phyloP scores from a whole-genome alignment of 495 filamentous ascomycete genomes.

The Aspergillus coremiiformis region DNA sequence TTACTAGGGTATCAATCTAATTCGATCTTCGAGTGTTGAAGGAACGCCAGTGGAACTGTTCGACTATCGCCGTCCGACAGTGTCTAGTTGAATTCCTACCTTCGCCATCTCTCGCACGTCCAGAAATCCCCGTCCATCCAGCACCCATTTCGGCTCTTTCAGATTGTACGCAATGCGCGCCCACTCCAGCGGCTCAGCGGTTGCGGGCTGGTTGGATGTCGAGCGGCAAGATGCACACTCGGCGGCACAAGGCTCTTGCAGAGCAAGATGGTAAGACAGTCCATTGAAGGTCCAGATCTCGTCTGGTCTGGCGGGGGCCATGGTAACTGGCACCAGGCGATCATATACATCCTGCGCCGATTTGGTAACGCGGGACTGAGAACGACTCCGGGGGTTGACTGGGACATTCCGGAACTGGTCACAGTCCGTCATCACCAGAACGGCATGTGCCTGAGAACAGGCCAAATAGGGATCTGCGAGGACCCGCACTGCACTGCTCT shows the following conservation, averaged over 20 bases:
- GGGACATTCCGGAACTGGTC: conserved; percentile 25
- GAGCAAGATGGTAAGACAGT: conserved; percentile 13
- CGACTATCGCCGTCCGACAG: conserved; percentile 14
- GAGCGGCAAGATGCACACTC: conserved; percentile 21
- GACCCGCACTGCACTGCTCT: conserved; percentile 19
- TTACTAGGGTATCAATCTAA: background rate
- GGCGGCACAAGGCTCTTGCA: conserved; percentile 10
- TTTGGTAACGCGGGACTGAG: background rate
- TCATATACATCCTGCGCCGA: background rate
- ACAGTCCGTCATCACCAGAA: conserved; percentile 33
- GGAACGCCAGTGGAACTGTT: background rate
- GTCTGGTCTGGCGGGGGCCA: background rate
- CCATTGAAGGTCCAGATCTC: conserved; percentile 15
- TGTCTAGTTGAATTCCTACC: conserved; percentile 44
- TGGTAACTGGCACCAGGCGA: background rate
- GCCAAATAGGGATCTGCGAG: conserved; percentile 32
- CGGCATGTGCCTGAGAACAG: conserved; percentile 29
- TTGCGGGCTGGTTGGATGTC: conserved; percentile 9
- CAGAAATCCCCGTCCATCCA: conserved; percentile 62
- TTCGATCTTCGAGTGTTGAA: background rate
- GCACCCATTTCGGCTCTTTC: conserved; percentile 61
- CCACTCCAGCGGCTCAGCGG: conserved; percentile 44
- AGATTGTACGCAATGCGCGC: conserved; percentile 44
- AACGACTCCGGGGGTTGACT: background rate
- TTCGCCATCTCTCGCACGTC: conserved; percentile 47